phyloP scores from a whole-genome alignment of 768 basidiomycete species.

The Strobilomyces echinocephalus region DNA sequence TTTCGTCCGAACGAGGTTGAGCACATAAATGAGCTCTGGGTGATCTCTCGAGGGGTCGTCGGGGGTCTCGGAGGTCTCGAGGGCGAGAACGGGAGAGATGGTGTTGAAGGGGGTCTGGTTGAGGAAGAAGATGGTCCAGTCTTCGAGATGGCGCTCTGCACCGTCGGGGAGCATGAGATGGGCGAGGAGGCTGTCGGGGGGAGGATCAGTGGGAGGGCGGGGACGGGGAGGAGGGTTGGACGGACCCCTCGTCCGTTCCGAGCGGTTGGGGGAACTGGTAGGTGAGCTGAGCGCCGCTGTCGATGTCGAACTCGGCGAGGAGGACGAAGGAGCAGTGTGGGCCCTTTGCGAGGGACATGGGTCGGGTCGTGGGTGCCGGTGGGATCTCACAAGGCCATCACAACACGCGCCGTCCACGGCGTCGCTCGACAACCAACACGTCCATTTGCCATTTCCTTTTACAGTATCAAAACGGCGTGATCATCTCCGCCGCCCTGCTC shows the following conservation, averaged over 20 bases:
- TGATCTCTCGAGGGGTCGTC: slow-evolving; percentile 27
- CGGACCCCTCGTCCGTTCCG: slow-evolving; percentile 91
- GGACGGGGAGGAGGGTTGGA: no score
- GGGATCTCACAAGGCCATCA: slow-evolving; percentile 1
- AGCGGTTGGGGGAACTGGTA: slow-evolving; percentile 96
- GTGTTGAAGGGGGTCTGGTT: slow-evolving; percentile 90
- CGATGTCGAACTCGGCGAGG: slow-evolving; percentile 98
- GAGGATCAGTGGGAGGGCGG: neutral
- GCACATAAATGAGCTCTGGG: slow-evolving; percentile 73
- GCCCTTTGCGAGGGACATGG: slow-evolving; percentile 49
- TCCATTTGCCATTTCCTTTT: slow-evolving; percentile 27
- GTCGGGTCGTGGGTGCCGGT: neutral
- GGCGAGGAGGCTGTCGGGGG: slow-evolving; percentile 71
- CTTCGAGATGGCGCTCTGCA: slow-evolving; percentile 89
- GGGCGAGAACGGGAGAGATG: slow-evolving; percentile 74
- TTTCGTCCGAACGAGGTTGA: slow-evolving; percentile 89
- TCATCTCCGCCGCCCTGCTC: slow-evolving; percentile 24
- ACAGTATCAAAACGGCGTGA: slow-evolving; percentile 19
- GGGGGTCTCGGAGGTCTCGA: slow-evolving; percentile 46
- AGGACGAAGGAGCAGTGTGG: slow-evolving; percentile 90
- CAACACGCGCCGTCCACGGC: slow-evolving; percentile 9
- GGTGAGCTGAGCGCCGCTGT: slow-evolving; percentile 86
- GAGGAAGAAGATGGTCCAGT: slow-evolving; percentile 98
- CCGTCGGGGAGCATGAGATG: slow-evolving; percentile 99
- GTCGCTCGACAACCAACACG: slow-evolving; percentile 8